These are phyloP conservation scores for Trichomonas tenax DNA, from an alignment of 208 protist species.

Conservation along the genomic window DNA sequence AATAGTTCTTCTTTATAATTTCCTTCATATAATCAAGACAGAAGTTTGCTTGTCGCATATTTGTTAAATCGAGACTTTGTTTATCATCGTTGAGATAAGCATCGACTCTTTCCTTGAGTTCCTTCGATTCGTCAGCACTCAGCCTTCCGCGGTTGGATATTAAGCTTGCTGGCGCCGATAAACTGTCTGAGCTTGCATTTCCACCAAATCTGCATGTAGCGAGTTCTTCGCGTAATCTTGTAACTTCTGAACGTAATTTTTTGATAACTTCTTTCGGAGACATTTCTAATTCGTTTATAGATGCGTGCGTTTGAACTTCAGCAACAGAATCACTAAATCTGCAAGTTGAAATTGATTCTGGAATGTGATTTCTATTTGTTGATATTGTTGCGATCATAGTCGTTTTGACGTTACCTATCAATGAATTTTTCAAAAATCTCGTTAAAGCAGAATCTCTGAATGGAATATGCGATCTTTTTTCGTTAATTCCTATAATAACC, in stretches of 20 bases:
- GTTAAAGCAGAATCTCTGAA: constrained; percentile 11
- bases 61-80: background rate
- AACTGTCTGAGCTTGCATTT: background rate
- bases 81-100: background rate
- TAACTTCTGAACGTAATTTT: background rate
- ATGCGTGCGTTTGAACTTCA: background rate
- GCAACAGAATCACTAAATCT: background rate
- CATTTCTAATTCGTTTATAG: background rate
- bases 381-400: background rate
- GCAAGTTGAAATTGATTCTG: background rate
- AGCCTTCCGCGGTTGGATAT: background rate
- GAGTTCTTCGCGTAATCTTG: background rate
- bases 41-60: background rate
- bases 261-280: background rate
- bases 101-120: background rate
- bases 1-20: background rate
- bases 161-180: background rate
- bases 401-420: background rate
- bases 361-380: background rate
- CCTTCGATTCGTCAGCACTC: background rate
- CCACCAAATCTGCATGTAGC: no score
- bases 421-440: constrained; percentile 12
- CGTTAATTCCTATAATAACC: background rate
- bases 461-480: background rate
- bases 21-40: background rate